phyloP scores from a whole-genome alignment of 208 protist genomes.

The Trypanosoma platydactyli region DNA sequence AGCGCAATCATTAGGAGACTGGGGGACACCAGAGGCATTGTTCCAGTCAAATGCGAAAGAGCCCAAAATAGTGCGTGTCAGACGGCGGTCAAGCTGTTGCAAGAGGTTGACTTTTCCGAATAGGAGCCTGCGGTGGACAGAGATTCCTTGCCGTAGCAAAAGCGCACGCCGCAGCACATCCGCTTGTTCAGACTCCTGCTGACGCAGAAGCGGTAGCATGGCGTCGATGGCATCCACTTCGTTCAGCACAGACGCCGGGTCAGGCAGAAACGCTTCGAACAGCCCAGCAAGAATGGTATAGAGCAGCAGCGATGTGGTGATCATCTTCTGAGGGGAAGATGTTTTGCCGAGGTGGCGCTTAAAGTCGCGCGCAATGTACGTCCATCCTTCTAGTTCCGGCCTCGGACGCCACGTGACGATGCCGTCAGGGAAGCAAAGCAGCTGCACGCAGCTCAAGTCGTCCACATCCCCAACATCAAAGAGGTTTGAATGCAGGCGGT shows the following conservation, averaged over 20 bases:
- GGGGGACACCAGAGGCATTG: not conserved
- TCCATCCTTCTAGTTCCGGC: constrained; percentile 18
- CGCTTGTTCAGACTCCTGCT: constrained; percentile 60
- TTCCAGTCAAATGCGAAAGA: constrained; percentile 29
- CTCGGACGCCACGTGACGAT: constrained; percentile 20
- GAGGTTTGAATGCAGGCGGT: constrained; percentile 1
- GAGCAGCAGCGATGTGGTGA: constrained; percentile 37
- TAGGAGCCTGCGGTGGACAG: constrained; percentile 45
- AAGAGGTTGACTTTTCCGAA: constrained; percentile 54
- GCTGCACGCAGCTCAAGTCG: not conserved
- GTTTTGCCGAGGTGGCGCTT: not conserved
- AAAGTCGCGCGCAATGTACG: not conserved
- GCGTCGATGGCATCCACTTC: constrained; percentile 70
- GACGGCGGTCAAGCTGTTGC: constrained; percentile 33
- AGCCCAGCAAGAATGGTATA: constrained; percentile 38
- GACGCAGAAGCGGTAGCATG: constrained; percentile 49
- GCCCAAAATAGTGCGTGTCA: constrained; percentile 34
- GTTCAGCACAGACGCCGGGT: constrained; percentile 42
- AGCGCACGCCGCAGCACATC: constrained; percentile 62
- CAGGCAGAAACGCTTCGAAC: constrained; percentile 48
- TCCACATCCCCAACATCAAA: constrained; percentile 8
- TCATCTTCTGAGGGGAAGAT: not conserved
- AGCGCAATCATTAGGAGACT: not conserved
- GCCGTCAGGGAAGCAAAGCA: constrained; percentile 22
- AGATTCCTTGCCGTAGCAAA: constrained; percentile 53